These are phyloP conservation scores for Cyclotella cryptica DNA, from an alignment of 108 stramenopile species.

Conservation along the genomic window DNA sequence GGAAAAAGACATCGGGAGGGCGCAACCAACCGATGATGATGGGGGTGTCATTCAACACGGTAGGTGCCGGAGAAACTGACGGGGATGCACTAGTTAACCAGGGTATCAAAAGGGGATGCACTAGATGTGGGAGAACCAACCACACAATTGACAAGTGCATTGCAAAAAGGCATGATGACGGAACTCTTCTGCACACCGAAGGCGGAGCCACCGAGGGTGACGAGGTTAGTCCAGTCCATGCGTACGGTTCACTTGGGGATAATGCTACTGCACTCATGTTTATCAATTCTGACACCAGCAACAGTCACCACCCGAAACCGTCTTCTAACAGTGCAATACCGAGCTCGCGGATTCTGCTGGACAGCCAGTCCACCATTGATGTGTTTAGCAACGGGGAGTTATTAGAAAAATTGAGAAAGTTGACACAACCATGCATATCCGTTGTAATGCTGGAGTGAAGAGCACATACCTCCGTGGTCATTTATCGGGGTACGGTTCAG, in stretches of 20 bases:
- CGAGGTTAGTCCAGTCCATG: too few species aligned
- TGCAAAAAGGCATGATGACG: too few species aligned
- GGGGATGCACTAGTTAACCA: background rate
- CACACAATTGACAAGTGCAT: background rate
- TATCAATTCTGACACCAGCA: background rate
- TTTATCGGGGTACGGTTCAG: constrained; percentile 47
- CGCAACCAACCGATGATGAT: too few species aligned
- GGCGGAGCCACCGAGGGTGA: too few species aligned
- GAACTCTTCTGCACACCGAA: background rate
- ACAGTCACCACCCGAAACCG: too few species aligned
- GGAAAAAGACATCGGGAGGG: too few species aligned
- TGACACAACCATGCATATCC: too few species aligned
- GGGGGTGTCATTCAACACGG: constrained; percentile 2
- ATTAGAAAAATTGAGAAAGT: constrained; percentile 15
- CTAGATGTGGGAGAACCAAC: background rate
- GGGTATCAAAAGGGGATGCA: background rate
- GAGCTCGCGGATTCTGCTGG: constrained; percentile 37
- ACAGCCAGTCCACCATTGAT: too few species aligned
- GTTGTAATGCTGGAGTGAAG: too few species aligned
- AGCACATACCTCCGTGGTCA: constrained; percentile 13
- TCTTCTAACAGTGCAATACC: constrained; percentile 10
- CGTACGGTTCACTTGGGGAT: too few species aligned
- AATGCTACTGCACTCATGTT: background rate
- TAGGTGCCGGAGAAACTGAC: background rate
- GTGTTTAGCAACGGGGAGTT: constrained; percentile 44